Evolutionary conservation across 139 green algal genomes (phyloP), one percentile per base, ranked within the genome.

Genomic region (Coelastrella sp.): DNA sequence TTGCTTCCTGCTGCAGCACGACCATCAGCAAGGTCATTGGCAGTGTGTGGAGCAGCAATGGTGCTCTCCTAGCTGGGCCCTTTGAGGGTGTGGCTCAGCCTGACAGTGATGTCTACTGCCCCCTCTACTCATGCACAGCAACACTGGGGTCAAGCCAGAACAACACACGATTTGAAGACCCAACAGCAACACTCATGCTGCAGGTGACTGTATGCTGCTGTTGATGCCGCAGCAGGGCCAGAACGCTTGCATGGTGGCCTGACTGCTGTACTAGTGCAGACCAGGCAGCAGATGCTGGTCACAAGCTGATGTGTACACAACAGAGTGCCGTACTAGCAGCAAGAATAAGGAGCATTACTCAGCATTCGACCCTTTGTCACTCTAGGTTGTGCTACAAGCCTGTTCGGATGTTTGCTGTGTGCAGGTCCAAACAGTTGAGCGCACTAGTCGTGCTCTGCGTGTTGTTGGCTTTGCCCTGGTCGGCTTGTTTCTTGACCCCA

Each of bases 401-500:
- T n/a, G n/a, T n/a, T n/a, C n/a, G 1, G 1, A 47, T 1, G 32
- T 47, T 47, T 47, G 1, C 0, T 73, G 56, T 71, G 22, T 64
- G 23, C 91, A 95, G 92, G 91, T 94, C 32, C 89, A 90, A 22
- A 94, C 93, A 5, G 64, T 94, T 13, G 91, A 94, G 90, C 91
- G 92, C 20, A 92, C 73, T 77, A 89, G 61, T 6, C 83, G 92
- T 0, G 3, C 85, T 23, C 80, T 92, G 32, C 77, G 87, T 0
- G 93, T 94, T 56, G 94, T 96, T 77, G 95, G 95, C 1, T 95
- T 95, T 83, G 93, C 91, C 0, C 75, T 91, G 79, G 87, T 97
- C n/a, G 61, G 75, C 7, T 73, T 94, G 17, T 97, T 96, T 84
- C 16, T 95, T 6, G 94, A 96, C 90, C 86, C 93, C 71, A 86